Percentiles rank a stretch among this genome's conserved stretches.
Conservation (phyloP, 148 eudicot genomes). For the Chenopodium album region DNA sequence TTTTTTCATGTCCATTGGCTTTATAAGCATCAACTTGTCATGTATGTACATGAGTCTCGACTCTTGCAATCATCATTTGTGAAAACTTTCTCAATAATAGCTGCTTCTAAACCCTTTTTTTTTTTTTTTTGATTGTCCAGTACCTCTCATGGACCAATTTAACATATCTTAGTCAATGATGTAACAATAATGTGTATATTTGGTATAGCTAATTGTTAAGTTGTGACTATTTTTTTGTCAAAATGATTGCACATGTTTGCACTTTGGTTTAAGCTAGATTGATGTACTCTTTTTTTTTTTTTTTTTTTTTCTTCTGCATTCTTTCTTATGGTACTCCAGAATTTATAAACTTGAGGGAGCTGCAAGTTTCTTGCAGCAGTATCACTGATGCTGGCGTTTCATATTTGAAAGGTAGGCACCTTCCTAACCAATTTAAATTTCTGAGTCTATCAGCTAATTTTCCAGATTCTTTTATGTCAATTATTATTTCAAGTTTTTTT, state of each 20-base stretch:
- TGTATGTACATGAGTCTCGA: neutral
- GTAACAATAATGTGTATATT: neutral
- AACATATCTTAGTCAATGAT: neutral
- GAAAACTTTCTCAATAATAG: neutral
- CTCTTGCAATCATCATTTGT: neutral
- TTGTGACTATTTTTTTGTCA: neutral
- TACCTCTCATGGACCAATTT: neutral
- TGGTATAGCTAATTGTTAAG: neutral
- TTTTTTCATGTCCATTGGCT: neutral
- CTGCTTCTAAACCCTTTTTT: neutral
- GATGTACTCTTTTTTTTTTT: neutral
- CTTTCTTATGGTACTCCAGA: conserved; percentile 22
- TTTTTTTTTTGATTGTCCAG: neutral
- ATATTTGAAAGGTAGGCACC: conserved; percentile 33
- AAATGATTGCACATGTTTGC: neutral
- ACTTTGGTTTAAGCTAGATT: neutral
- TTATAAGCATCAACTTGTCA: neutral
- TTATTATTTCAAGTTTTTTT: neutral
- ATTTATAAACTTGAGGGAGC: conserved; percentile 35
- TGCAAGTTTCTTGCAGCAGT: conserved; percentile 40
- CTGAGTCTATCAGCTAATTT: neutral
- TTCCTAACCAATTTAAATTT: neutral
- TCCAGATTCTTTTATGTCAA: conserved; percentile 4
- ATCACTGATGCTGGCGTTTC: conserved; percentile 37
- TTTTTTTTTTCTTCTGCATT: neutral